Evolutionary conservation across 23 red algal species (phyloP).

Genomic region (Agarophyton chilense): DNA sequence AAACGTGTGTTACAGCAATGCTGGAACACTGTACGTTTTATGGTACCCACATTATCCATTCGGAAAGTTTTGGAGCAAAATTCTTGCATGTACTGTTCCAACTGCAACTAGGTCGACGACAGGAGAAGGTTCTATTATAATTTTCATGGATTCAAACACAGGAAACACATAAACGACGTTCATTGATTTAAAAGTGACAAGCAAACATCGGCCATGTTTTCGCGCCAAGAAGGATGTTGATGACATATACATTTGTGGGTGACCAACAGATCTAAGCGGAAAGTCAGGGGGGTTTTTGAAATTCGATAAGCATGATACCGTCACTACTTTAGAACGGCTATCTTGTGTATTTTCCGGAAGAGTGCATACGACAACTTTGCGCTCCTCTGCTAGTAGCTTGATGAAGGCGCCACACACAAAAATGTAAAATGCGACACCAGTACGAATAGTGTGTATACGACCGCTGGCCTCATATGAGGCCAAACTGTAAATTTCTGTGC

Average conservation of each 20-base stretch:
- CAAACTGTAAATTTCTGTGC: no score
- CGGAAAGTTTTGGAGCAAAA: slow-evolving; percentile 81
- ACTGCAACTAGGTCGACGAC: slow-evolving; percentile 92
- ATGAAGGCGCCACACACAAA: slow-evolving; percentile 42
- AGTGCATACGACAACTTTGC: slow-evolving; percentile 48
- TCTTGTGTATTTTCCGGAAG: slow-evolving; percentile 36
- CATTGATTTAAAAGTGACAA: slow-evolving; percentile 69
- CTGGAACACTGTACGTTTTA: no score
- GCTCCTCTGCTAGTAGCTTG: slow-evolving; percentile 15
- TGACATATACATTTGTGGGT: slow-evolving; percentile 83
- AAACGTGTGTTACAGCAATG: no score
- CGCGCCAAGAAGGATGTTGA: slow-evolving; percentile 85
- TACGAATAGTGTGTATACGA: no score
- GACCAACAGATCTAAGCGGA: slow-evolving; percentile 36
- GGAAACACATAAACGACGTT: slow-evolving; percentile 69
- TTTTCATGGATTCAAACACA: slow-evolving; percentile 45
- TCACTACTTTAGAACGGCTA: neutral
- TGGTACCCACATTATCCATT: no score
- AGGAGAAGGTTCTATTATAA: slow-evolving; percentile 68
- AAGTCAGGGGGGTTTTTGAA: slow-evolving; percentile 52
- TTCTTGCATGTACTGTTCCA: slow-evolving; percentile 61
- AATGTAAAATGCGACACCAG: no score
- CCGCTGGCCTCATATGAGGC: no score
- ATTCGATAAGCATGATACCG: slow-evolving; percentile 33
- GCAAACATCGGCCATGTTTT: slow-evolving; percentile 70